Base-by-base conservation (phyloP, 2,329 filamentous ascomycete species). In the Stagonosporopsis tanaceti region DNA sequence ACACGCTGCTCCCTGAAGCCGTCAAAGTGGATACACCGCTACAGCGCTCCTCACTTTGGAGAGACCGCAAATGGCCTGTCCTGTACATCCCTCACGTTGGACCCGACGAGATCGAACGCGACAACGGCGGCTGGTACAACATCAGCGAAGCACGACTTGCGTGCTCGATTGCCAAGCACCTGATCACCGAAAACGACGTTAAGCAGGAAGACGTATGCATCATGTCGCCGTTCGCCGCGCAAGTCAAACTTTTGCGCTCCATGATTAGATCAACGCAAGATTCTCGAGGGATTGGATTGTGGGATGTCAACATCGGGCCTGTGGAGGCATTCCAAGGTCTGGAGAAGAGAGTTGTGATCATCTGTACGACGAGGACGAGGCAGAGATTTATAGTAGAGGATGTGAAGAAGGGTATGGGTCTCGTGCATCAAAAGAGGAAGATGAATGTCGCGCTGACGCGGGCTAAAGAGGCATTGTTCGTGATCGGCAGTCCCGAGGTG, bases 241-340 rank as follows among this genome's bases (percentile, higher is more conserved):
- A 81, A 61, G 79, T 81, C 32, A 70, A 71, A 37, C 61, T 71
- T 8, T 67, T 81, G n/a, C 76, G 79, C 34, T 54, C 66, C 4
- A 35, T 67, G 8, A 76, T 80, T 14, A 72, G 79, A 8, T 62
- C 60, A 0, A 8, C 3, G 2, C 22, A 15, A 0, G 70, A 66
- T 32, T 50, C 41, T 5, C 22, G 47, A 22, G 47, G 64, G 51
- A 24, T 45, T 3, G 67, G 66, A 6, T 60, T 79, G 8, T 72
- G 73, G 63, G 67, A 72, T 25, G 71, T 81, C 7, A 80, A 80
- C 47, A 78, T 81, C 40, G 79, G 79, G 2, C 79, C 79, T 2
- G 64, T 80, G 32, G 79, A 81, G 55, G 79, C 78, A 20, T 81
- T 80, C 47, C 79, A 81, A 57, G 79, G 79, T 0, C 67, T 80